Conservation (phyloP, 257 asterid species). For the Gentiana macrophylla region DNA sequence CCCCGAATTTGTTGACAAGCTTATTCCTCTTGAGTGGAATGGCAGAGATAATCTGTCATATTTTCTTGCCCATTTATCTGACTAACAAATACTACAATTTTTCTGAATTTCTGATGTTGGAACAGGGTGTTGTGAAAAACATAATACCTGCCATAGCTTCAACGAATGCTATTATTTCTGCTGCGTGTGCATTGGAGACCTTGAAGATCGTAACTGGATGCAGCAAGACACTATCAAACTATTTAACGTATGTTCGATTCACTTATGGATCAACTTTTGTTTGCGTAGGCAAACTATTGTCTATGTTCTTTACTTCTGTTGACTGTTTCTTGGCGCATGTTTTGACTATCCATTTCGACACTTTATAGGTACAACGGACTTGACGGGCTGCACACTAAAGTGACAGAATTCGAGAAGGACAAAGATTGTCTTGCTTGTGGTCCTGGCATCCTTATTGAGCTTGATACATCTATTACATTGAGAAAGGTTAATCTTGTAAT, state of each 20-base stretch:
- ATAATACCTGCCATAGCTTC: slow-evolving; percentile 99
- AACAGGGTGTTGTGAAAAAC: slow-evolving; percentile 96
- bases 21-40: background rate
- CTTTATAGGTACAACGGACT: slow-evolving; percentile 46
- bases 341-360: no score
- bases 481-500: slow-evolving; percentile 45
- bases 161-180: slow-evolving; percentile 91
- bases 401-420: slow-evolving; percentile 79
- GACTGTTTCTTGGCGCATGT: no score
- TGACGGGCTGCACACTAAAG: slow-evolving; percentile 90
- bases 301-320: no score
- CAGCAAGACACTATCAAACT: slow-evolving; percentile 76
- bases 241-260: slow-evolving; percentile 60
- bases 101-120: slow-evolving; percentile 1
- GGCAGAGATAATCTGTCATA: background rate
- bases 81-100: background rate
- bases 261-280: background rate
- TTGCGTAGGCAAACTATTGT: no score
- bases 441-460: slow-evolving; percentile 90
- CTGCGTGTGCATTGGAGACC: slow-evolving; percentile 96
- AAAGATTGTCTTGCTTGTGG: slow-evolving; percentile 90
- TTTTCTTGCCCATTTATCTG: background rate
- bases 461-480: slow-evolving; percentile 64
- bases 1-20: no score
- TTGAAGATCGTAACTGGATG: slow-evolving; percentile 93